A percentile compares a stretch with the other conserved stretches of the same genome.
phyloP scores from a whole-genome alignment of 2,329 filamentous ascomycete genomes.

The Ophioceras dolichostomum region DNA sequence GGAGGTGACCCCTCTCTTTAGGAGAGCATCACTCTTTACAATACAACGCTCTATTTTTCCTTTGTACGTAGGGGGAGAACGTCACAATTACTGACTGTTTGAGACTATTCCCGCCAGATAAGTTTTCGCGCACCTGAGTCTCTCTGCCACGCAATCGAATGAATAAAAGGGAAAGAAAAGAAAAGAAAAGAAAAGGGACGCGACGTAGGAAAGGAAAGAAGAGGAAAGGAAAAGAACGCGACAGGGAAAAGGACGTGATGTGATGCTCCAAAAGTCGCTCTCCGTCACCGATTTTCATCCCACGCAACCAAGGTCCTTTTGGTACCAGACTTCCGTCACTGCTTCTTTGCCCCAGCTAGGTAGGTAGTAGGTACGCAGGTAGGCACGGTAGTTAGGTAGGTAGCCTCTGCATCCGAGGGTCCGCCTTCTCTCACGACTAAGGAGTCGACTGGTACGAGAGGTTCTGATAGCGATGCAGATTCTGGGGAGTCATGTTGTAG shows the following conservation, averaged over 20 bases:
- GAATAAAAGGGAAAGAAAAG: background rate
- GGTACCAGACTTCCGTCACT: too few species aligned
- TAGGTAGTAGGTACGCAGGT: too few species aligned
- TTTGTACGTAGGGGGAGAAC: too few species aligned
- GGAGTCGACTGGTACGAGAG: background rate
- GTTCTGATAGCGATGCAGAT: constrained; percentile 7
- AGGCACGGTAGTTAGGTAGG: background rate
- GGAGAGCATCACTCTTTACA: too few species aligned
- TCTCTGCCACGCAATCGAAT: background rate
- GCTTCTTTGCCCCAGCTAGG: too few species aligned
- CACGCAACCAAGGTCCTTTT: background rate
- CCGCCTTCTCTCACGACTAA: background rate
- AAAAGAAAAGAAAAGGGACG: background rate
- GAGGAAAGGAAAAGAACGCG: background rate
- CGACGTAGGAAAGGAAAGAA: background rate
- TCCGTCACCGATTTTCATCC: background rate
- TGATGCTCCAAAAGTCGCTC: background rate
- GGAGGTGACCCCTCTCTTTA: too few species aligned
- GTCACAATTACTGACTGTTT: too few species aligned
- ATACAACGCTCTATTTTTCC: too few species aligned
- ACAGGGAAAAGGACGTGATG: background rate
- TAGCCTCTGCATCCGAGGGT: background rate
- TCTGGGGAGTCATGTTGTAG: constrained; percentile 9
- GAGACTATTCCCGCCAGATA: too few species aligned
- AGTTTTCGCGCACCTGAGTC: too few species aligned